Base-by-base conservation (phyloP, 1,139 yeast species). In the Geotrichum macrosporum region DNA sequence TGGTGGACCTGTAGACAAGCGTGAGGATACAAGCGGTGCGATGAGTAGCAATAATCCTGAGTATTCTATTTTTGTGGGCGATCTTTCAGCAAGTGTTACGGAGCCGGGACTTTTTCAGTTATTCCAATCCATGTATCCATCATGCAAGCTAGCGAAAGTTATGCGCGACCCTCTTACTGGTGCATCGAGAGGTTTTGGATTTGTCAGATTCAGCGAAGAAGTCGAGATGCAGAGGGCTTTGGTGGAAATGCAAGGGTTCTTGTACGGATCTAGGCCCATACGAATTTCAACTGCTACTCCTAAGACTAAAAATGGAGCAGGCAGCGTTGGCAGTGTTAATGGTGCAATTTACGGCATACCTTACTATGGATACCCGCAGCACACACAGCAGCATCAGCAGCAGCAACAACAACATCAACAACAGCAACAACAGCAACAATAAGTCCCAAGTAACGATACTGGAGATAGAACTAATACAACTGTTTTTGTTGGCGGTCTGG, bases 401-500 rank as follows among this genome's bases (percentile, higher is more conserved):
- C n/a, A n/a, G n/a, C n/a, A n/a, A n/a, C n/a, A n/a, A n/a, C n/a
- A n/a, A n/a, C n/a, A n/a, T n/a, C n/a, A n/a, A n/a, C n/a, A n/a
- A n/a, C n/a, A n/a, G n/a, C 36, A 3, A 16, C 36, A 16, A 34
- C 37, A 20, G 12, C 26, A 22, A 9, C 24, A 19, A 19, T 24
- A 18, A 19, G 9, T 13, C 9, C 37, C 18, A 26, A 21, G 22
- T 15, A 73, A 67, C 55, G 78, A 77, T 54, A 82, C 70, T 60
- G 72, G 82, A 34, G 95, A 87, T 60, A 87, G 89, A 16, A 80
- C 76, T 61, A 88, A 87, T 64, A 86, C 96, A 10, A 88, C 96
- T 0, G 95, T 88, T n/a, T 88, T 88, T 64, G 92, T 88, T 19
- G 96, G 96, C 22, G 96, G 96, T 0, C 69, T 88, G 41, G 80